Evolutionary conservation across 805 yeast species (phyloP), one percentile per base, ranked within the genome.

Genomic region (Monosporozyma aquatica): DNA sequence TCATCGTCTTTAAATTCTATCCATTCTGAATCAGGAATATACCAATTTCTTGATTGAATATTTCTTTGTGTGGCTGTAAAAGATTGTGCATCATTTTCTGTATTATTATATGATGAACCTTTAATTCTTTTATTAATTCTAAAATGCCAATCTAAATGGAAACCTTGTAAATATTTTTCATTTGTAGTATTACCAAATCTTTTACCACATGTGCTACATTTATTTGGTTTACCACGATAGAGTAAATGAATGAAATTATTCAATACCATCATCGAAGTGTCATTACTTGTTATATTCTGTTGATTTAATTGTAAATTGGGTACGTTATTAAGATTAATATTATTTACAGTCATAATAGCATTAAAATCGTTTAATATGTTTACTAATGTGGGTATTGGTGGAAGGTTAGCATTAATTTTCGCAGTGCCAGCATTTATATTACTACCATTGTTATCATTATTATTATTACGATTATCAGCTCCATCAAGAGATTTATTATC

Each of bases 61-160:
- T 59, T 58, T 39, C 57, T 59, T 25, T 55, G 55, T 1, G 59
- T 49, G 14, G 46, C 20, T 7, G 40, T 29, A 13, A 43, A 23
- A 5, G 37, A 38, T 17, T 50, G 50, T 4, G 61, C 47, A 18
- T 74, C 72, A 42, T 76, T 75, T 38, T 83, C 67, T 52, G 82
- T 80, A 58, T 84, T 85, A 61, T 87, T 90, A 36, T 32, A 32
- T 14, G 52, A 51, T 4, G 62, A 50, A 23, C 74, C 73, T 43
- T 76, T 75, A 38, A 84, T 68, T 53, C 82, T 80, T 58, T 85
- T 86, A 61, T 87, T 90, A 35, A 86, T 82, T 53, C 97, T 75
- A 68, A 87, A 87, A 67, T 90, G 97, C 97, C 97, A 90, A 62
- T 90, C 98, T 50, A 87, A 66, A 63, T 92, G 98, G 14, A 75